phyloP scores from a whole-genome alignment of 2,329 filamentous ascomycete species.

The Exophiala sideris region DNA sequence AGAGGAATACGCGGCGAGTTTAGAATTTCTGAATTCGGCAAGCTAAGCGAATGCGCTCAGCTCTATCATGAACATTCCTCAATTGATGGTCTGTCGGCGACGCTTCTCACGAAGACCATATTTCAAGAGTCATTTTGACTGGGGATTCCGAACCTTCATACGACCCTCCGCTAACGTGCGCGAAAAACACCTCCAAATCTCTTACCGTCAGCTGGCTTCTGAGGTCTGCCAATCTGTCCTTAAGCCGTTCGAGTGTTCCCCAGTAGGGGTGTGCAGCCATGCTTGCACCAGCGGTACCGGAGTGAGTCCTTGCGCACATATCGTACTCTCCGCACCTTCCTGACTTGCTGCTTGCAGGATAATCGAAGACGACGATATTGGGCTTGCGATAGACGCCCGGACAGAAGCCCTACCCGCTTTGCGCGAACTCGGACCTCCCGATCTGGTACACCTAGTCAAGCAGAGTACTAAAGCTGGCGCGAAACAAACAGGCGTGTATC shows the following conservation, averaged over 20 bases:
- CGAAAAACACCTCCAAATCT: not conserved
- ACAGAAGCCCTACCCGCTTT: slow-evolving; percentile 82
- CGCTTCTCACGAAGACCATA: not conserved
- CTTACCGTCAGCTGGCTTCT: not conserved
- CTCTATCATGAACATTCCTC: too few species aligned
- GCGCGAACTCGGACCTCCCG: slow-evolving; percentile 90
- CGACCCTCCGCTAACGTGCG: not conserved
- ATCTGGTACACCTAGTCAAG: slow-evolving; percentile 92
- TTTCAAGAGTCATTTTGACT: too few species aligned
- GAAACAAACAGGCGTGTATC: slow-evolving; percentile 79
- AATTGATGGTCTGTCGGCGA: not conserved
- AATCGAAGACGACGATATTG: slow-evolving; percentile 87
- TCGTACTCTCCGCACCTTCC: not conserved
- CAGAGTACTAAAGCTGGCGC: slow-evolving; percentile 50
- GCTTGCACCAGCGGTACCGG: slow-evolving; percentile 72
- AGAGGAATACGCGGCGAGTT: not conserved
- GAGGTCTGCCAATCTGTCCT: slow-evolving; percentile 14
- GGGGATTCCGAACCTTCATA: too few species aligned
- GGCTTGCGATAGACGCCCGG: slow-evolving; percentile 79
- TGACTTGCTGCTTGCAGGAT: slow-evolving; percentile 56
- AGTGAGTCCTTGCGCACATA: slow-evolving; percentile 52
- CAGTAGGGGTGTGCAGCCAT: slow-evolving; percentile 43
- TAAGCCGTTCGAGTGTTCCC: slow-evolving; percentile 3
- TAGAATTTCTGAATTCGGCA: not conserved
- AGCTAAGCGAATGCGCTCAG: slow-evolving; percentile 1